These are phyloP conservation scores for Melocanna baccifera DNA, from an alignment of 176 grass and related monocot genomes.

Conservation along the genomic window DNA sequence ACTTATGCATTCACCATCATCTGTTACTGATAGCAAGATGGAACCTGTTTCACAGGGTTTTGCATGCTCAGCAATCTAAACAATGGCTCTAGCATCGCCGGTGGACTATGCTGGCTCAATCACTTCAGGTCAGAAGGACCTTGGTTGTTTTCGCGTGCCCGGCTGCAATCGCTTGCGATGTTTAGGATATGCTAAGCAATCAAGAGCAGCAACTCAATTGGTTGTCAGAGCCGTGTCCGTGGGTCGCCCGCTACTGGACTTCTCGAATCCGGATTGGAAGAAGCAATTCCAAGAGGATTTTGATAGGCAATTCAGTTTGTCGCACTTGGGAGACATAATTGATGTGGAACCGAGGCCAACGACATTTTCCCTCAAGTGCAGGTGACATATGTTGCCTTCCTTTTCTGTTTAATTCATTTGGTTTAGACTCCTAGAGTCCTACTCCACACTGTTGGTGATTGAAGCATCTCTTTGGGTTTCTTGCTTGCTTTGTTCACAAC, in stretches of 20 bases:
- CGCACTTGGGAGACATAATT: conserved; percentile 82
- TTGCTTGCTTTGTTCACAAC: conserved; percentile 27
- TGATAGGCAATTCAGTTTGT: conserved; percentile 70
- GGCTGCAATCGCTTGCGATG: conserved; percentile 4
- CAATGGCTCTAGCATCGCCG: conserved; percentile 49
- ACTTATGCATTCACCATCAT: neutral
- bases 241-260: conserved; percentile 47
- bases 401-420: neutral
- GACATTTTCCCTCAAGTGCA: conserved; percentile 83
- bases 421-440: neutral
- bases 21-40: conserved; percentile 20
- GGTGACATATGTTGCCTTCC: conserved; percentile 34
- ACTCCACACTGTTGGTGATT: neutral
- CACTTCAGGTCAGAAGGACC: conserved; percentile 13
- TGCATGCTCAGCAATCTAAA: conserved; percentile 24
- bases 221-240: conserved; percentile 38
- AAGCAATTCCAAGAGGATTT: conserved; percentile 82
- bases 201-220: conserved; percentile 6
- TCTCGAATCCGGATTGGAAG: conserved; percentile 74
- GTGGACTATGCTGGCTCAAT: conserved; percentile 34
- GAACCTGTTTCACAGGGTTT: conserved; percentile 21
- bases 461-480: conserved; percentile 11
- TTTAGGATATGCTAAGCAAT: conserved; percentile 17
- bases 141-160: neutral
- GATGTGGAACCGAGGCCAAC: conserved; percentile 69